Evolutionary conservation across 495 filamentous ascomycete species (phyloP).

Genomic region (Talaromyces trachyspermus): DNA sequence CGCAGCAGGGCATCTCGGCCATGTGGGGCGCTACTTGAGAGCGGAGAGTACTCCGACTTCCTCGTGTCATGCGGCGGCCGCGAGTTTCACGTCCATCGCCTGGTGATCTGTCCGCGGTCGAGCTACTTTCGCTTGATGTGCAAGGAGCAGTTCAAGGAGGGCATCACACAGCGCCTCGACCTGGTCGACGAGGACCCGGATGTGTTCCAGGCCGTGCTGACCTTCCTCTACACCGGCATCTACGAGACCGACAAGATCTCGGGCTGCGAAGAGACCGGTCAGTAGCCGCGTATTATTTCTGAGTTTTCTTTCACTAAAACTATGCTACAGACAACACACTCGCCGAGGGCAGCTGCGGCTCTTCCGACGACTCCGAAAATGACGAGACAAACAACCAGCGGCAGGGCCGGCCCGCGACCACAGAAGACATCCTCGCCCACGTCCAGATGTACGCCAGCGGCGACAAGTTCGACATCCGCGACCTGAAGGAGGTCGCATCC

Average conservation of each 20-base stretch:
- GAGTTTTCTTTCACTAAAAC: not conserved
- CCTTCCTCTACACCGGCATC: conserved; percentile 9
- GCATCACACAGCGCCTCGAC: conserved; percentile 5
- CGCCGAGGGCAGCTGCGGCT: not conserved
- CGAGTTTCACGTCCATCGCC: conserved; percentile 8
- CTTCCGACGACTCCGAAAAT: conserved; percentile 9
- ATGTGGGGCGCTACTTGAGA: conserved; percentile 11
- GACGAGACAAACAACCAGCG: conserved; percentile 6
- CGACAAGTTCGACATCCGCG: conserved; percentile 8
- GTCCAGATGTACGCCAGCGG: conserved; percentile 9
- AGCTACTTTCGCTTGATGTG: conserved; percentile 8
- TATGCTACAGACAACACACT: not conserved
- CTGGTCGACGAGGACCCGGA: conserved; percentile 10
- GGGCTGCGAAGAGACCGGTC: not conserved
- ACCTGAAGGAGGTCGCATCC: conserved; percentile 6
- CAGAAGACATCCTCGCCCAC: conserved; percentile 8
- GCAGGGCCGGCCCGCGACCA: conserved; percentile 4
- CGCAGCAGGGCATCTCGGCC: conserved; percentile 3
- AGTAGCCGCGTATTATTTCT: not conserved
- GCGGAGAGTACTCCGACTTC: conserved; percentile 10
- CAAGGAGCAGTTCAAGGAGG: conserved; percentile 11
- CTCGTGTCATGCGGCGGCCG: conserved; percentile 4
- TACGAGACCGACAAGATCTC: conserved; percentile 8
- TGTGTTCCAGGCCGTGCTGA: conserved; percentile 9
- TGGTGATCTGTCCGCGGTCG: conserved; percentile 9